Percentiles rank a stretch among this genome's conserved stretches.
phyloP scores from a whole-genome alignment of 192 early-diverging fungal genomes.

The Tieghemiomyces parasiticus region DNA sequence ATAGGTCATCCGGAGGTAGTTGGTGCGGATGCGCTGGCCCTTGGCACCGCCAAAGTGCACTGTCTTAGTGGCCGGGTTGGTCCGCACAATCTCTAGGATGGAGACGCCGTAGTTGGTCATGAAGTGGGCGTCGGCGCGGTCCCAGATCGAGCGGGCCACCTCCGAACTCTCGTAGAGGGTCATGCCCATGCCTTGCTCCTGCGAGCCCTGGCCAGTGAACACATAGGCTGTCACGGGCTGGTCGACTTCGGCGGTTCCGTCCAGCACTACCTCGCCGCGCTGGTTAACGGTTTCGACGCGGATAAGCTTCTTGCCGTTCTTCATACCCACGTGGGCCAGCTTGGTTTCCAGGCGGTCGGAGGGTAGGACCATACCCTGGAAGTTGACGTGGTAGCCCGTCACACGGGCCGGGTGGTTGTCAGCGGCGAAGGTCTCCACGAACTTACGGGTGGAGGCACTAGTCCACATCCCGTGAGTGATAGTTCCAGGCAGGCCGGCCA shows the following conservation, averaged over 20 bases:
- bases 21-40: conserved; percentile 63
- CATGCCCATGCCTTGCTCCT: conserved; percentile 94
- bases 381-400: conserved; percentile 67
- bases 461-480: conserved; percentile 99
- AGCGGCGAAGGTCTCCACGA: conserved; percentile 90
- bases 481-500: conserved; percentile 78
- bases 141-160: conserved; percentile 78
- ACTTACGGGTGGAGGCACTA: conserved; percentile 81
- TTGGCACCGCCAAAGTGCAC: conserved; percentile 81
- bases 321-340: conserved; percentile 87
- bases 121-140: conserved; percentile 79
- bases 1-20: conserved; percentile 86
- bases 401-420: conserved; percentile 85
- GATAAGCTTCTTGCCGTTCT: conserved; percentile 91
- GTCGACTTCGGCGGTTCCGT: conserved; percentile 84
- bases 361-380: conserved; percentile 89
- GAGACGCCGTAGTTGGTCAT: conserved; percentile 73
- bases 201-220: conserved; percentile 94
- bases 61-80: conserved; percentile 67
- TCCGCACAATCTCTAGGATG: conserved; percentile 77
- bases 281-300: conserved; percentile 80
- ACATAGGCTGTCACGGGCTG: conserved; percentile 84
- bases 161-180: conserved; percentile 70
- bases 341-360: conserved; percentile 79
- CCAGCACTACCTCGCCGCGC: conserved; percentile 58